Evolutionary conservation across 768 basidiomycete species (phyloP), one percentile per base, ranked within the genome.

Genomic region (Kwoniella bestiolae): DNA sequence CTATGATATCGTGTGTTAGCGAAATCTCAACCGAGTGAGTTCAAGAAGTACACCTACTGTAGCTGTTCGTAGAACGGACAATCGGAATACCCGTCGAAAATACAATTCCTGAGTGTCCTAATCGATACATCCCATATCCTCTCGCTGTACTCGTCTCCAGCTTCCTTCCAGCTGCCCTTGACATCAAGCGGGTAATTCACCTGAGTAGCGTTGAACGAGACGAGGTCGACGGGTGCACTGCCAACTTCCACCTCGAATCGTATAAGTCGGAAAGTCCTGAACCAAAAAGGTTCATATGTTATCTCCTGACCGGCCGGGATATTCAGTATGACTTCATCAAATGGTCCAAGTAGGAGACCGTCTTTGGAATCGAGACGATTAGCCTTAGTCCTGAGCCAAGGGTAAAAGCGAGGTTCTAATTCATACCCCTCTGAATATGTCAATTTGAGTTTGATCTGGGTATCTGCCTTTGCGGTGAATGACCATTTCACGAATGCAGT

Each of bases 61-160:
- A 74, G 60, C 34, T 74, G 72, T 41, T 74, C 72, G 58, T 70
- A 74, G 62, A 70, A 74, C 7, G 72, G 72, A 53, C 72, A 73
- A 46, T 73, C 72, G 28, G 69, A 70, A 53, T 73, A 73, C 16
- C 66, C 72, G 46, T 73, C 72, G 47, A 74, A 67, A 63, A 69
- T 69, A 41, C 72, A 74, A 35, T 74, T 74, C 26, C 69, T 31
- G 65, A 74, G 58, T 16, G 70, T 74, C 28, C 72, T 46, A 14
- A 73, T 68, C 2, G 60, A 63, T 11, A 73, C 58, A 34, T 70
- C 69, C 63, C 66, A 70, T 5, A 73, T 70, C 25, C 65, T 65
- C 11, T 65, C 53, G 38, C 53, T 62, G 16, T 63, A 60, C 18
- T 57, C 60, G 26, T 65, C 57, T 35, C 52, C 66, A 9, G 31